phyloP scores from a whole-genome alignment of 2,329 filamentous ascomycete species.

The Fusarium sp. region DNA sequence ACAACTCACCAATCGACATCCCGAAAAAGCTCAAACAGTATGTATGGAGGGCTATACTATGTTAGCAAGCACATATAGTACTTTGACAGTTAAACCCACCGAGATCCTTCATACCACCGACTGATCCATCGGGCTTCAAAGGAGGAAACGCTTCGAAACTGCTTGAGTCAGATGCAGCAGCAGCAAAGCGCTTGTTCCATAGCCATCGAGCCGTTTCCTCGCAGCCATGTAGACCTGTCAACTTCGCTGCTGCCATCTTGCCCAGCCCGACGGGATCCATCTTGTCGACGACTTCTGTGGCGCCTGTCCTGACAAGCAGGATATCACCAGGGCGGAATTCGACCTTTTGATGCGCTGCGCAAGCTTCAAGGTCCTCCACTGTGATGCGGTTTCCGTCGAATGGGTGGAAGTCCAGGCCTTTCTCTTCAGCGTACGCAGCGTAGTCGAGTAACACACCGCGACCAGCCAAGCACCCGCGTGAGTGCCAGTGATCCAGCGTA shows the following conservation, averaged over 20 bases:
- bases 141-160: constrained; percentile 75
- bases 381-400: constrained; percentile 67
- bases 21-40: constrained; percentile 66
- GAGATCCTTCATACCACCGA: constrained; percentile 51
- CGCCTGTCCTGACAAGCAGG: constrained; percentile 74
- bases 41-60: constrained; percentile 59
- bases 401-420: constrained; percentile 64
- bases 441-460: constrained; percentile 71
- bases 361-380: constrained; percentile 66
- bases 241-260: constrained; percentile 49
- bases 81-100: constrained; percentile 46
- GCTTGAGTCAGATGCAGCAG: constrained; percentile 72
- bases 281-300: constrained; percentile 68
- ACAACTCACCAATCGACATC: constrained; percentile 67
- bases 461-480: constrained; percentile 44
- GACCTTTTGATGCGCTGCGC: constrained; percentile 70
- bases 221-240: constrained; percentile 60
- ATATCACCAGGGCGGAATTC: constrained; percentile 76
- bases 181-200: constrained; percentile 77
- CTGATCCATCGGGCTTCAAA: constrained; percentile 57
- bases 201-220: constrained; percentile 73
- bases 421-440: constrained; percentile 62
- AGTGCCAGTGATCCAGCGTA: constrained; percentile 65
- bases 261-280: constrained; percentile 55
- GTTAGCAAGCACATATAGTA: neutral